Conservation (phyloP, 257 asterid genomes). For the Coffea eugenioides region DNA sequence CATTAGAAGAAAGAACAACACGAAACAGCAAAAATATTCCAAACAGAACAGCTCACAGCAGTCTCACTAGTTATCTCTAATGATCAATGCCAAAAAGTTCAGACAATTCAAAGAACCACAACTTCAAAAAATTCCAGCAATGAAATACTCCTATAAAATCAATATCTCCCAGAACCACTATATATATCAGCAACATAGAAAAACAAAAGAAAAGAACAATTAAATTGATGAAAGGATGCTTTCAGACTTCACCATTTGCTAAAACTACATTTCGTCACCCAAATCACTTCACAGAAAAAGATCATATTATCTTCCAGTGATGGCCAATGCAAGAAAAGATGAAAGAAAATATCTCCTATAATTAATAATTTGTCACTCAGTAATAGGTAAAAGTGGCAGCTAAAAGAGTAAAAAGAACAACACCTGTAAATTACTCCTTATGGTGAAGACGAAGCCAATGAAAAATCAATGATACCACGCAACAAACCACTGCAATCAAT, state of each 20-base stretch:
- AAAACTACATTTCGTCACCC: background rate
- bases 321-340: background rate
- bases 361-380: background rate
- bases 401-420: background rate
- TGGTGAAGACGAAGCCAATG: background rate
- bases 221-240: background rate
- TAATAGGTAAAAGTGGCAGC: background rate
- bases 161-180: background rate
- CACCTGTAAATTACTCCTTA: background rate
- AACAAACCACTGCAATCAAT: constrained; percentile 5
- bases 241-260: background rate
- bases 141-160: background rate
- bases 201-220: background rate
- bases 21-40: background rate
- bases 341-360: background rate
- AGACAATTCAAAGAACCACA: background rate
- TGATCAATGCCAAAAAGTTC: background rate
- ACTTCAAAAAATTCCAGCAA: background rate
- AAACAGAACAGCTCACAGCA: background rate
- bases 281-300: background rate
- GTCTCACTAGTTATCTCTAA: background rate
- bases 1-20: background rate
- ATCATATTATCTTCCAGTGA: background rate
- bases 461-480: constrained; percentile 2
- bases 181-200: background rate